Evolutionary conservation across 176 grass and related monocot genomes (phyloP).

Genomic region (Aegilops sharonensis): DNA sequence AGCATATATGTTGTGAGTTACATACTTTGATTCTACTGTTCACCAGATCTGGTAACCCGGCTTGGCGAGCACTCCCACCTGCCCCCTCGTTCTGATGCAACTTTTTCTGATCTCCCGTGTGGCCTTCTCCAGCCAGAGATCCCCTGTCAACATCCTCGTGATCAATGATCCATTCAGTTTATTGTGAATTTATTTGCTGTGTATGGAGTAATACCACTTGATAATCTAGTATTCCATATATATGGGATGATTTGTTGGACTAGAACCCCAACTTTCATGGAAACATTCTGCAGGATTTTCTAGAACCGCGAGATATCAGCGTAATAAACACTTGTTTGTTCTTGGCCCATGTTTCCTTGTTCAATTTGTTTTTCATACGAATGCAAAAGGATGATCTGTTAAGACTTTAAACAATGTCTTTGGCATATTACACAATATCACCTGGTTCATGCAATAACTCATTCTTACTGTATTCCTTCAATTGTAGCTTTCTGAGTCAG

Average conservation of each 20-base stretch:
- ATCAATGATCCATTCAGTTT: not conserved
- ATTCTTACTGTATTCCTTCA: not conserved
- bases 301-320: not conserved
- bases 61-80: not conserved
- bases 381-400: not conserved
- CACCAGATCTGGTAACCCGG: not conserved
- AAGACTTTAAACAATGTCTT: not conserved
- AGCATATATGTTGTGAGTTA: not conserved
- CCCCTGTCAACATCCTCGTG: not conserved
- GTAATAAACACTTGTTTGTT: not conserved
- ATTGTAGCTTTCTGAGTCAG: slow-evolving; percentile 2
- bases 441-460: not conserved
- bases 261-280: not conserved
- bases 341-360: not conserved
- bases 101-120: not conserved
- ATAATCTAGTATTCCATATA: not conserved
- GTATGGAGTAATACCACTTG: not conserved
- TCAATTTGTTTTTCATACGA: not conserved
- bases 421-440: not conserved
- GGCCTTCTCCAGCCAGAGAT: not conserved
- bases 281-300: not conserved
- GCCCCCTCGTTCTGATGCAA: not conserved
- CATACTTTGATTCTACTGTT: not conserved
- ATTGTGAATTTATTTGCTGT: not conserved
- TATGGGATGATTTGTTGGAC: not conserved